These are phyloP conservation scores for Kockiozyma suomiensis DNA, from an alignment of 805 yeast species.

Conservation along the genomic window DNA sequence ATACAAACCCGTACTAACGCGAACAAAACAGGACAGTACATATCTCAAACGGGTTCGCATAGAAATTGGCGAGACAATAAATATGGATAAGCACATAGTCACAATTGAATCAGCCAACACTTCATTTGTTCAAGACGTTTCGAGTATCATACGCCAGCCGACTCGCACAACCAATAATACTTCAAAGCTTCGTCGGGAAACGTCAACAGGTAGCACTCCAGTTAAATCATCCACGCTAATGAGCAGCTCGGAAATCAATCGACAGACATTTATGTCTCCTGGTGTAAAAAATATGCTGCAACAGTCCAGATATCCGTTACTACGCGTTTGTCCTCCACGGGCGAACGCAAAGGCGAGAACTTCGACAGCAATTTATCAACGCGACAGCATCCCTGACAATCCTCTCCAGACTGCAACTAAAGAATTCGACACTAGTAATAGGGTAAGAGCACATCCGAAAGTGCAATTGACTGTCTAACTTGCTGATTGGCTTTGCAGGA, in stretches of 20 bases:
- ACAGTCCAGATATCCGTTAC: not conserved
- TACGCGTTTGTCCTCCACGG: not conserved
- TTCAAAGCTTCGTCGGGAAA: not conserved
- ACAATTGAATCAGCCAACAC: conserved; percentile 34
- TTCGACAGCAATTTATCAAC: no score
- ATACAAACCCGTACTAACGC: not conserved
- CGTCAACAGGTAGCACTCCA: not conserved
- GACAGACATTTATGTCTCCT: conserved; percentile 4
- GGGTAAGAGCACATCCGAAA: no score
- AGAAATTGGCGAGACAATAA: conserved; percentile 35
- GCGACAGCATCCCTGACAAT: no score
- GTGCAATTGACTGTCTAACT: no score
- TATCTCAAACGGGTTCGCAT: conserved; percentile 21
- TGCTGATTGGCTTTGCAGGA: no score
- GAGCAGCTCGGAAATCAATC: not conserved
- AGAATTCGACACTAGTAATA: no score
- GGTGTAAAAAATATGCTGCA: conserved; percentile 13
- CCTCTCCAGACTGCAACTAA: not conserved
- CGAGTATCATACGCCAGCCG: conserved; percentile 3
- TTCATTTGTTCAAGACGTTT: conserved; percentile 18
- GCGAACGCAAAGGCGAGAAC: not conserved
- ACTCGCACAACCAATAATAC: not conserved
- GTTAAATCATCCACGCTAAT: not conserved
- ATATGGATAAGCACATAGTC: conserved; percentile 39
- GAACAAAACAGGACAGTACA: conserved; percentile 14